Conservation (phyloP, 768 basidiomycete genomes). For the Tylopilus plumbeoviolaceoides region DNA sequence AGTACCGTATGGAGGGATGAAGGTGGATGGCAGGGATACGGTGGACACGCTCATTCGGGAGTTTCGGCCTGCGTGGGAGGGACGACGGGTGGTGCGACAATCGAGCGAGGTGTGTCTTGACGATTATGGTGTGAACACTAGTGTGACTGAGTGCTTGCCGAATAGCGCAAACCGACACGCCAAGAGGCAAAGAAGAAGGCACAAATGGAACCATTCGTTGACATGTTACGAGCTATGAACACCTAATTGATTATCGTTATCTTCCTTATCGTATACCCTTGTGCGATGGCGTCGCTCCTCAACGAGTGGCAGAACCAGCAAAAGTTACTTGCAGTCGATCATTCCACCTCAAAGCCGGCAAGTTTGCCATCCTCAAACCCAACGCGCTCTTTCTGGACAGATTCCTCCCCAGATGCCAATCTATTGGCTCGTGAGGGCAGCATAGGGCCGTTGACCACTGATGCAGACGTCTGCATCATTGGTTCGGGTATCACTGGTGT, state of each 20-base stretch:
- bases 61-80: slow-evolving; percentile 10
- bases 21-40: slow-evolving; percentile 4
- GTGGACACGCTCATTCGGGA: slow-evolving; percentile 6
- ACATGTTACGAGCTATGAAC: slow-evolving; percentile 14
- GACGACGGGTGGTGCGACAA: neutral
- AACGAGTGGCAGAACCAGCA: neutral
- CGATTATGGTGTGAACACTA: neutral
- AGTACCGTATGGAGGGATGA: slow-evolving; percentile 10
- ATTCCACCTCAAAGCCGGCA: slow-evolving; percentile 14
- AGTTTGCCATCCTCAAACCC: slow-evolving; percentile 56
- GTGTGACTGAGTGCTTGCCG: neutral
- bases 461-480: slow-evolving; percentile 73
- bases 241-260: neutral
- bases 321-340: slow-evolving; percentile 1
- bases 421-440: slow-evolving; percentile 69
- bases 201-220: slow-evolving; percentile 1
- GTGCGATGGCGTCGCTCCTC: slow-evolving; percentile 9
- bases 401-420: slow-evolving; percentile 52
- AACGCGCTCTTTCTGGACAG: slow-evolving; percentile 72
- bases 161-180: neutral
- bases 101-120: neutral
- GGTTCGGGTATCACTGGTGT: slow-evolving; percentile 80
- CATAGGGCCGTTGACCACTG: slow-evolving; percentile 48
- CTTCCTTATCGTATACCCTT: too few relatives aligned
- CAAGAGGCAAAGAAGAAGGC: slow-evolving; percentile 1